phyloP scores from a whole-genome alignment of 306 rosid species.

The Myrica gale region DNA sequence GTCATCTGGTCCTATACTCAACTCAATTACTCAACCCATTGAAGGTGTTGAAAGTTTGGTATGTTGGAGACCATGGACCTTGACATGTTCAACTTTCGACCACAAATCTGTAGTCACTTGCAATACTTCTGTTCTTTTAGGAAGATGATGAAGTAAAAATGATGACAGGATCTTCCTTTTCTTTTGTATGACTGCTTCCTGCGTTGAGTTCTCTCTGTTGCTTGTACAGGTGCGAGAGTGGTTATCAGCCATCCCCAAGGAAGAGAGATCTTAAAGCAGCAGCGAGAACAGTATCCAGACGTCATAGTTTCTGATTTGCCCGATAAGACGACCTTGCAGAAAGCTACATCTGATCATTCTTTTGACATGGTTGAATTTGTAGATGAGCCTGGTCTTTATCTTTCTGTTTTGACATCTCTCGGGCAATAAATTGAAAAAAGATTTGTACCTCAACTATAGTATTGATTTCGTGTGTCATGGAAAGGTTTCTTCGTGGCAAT shows the following conservation, averaged over 20 bases:
- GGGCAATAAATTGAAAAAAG: constrained; percentile 14
- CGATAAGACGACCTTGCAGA: constrained; percentile 49
- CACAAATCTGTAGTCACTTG: neutral
- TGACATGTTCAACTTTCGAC: neutral
- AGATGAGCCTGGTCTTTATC: constrained; percentile 62
- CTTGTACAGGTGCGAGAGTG: constrained; percentile 65
- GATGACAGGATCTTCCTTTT: neutral
- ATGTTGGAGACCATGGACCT: neutral
- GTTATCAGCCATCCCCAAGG: constrained; percentile 86
- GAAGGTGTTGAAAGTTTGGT: neutral
- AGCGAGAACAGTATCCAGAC: constrained; percentile 52
- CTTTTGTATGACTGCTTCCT: neutral
- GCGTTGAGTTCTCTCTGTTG: constrained; percentile 21
- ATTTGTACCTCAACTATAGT: neutral
- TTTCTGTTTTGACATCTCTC: constrained; percentile 58
- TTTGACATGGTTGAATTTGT: constrained; percentile 62
- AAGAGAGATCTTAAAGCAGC: constrained; percentile 57
- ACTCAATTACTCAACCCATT: neutral
- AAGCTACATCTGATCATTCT: constrained; percentile 57
- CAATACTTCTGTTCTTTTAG: too few species aligned
- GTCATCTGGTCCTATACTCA: neutral
- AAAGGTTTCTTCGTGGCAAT: neutral
- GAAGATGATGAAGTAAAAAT: too few species aligned
- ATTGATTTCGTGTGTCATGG: neutral
- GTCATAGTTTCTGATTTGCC: constrained; percentile 71